These are phyloP conservation scores for Daldinia bambusicola DNA, from an alignment of 495 filamentous ascomycete species.

Conservation along the genomic window DNA sequence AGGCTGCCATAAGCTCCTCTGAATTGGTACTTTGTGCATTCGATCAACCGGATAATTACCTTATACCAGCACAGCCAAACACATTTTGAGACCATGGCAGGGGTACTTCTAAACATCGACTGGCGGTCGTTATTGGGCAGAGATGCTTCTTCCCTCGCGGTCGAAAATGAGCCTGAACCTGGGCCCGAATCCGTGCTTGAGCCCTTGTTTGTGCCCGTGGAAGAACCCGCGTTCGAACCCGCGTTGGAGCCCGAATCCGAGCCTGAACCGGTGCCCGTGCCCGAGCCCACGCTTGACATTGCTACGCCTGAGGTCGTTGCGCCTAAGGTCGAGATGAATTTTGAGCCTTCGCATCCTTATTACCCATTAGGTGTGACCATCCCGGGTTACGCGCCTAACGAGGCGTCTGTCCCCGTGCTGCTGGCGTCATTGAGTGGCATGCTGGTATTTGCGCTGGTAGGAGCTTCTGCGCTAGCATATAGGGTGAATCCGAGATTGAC, in stretches of 20 bases:
- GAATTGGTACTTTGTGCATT: slow-evolving; percentile 8
- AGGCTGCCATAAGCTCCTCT: slow-evolving; percentile 5
- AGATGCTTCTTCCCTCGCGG: background rate
- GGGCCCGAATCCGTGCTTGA: background rate
- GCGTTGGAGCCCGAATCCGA: background rate
- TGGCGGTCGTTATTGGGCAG: slow-evolving; percentile 27
- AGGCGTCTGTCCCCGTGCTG: slow-evolving; percentile 58
- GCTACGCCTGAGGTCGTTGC: background rate
- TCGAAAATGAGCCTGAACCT: slow-evolving; percentile 1
- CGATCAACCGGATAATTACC: slow-evolving; percentile 12
- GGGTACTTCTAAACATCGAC: slow-evolving; percentile 16
- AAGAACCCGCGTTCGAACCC: background rate
- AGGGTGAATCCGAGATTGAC: slow-evolving; percentile 53
- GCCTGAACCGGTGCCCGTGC: background rate
- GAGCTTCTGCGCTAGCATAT: slow-evolving; percentile 56
- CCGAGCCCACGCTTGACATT: background rate
- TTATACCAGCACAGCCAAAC: slow-evolving; percentile 3
- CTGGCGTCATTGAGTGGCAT: slow-evolving; percentile 59
- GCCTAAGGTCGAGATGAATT: slow-evolving; percentile 33
- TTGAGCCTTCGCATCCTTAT: slow-evolving; percentile 68
- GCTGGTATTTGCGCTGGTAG: slow-evolving; percentile 56
- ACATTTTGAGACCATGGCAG: background rate
- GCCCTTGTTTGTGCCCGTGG: background rate
- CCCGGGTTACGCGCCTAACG: slow-evolving; percentile 66
- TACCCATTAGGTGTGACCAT: slow-evolving; percentile 73